Percentiles rank a stretch among this genome's conserved stretches.
These are phyloP conservation scores for Sonneratia alba DNA, from an alignment of 345 rosid species.

Conservation along the genomic window DNA sequence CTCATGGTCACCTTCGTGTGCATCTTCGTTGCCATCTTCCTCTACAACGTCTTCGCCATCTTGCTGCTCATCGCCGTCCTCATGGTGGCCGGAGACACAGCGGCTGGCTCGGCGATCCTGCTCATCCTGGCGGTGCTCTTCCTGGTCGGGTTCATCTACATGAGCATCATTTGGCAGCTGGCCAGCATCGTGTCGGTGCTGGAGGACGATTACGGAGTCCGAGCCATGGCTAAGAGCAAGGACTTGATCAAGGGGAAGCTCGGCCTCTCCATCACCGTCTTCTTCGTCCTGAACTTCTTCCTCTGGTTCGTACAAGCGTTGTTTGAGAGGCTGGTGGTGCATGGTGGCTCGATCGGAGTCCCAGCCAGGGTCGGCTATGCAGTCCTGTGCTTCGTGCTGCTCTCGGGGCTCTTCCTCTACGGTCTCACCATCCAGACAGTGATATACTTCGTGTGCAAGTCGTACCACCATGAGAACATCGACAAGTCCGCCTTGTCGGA, in stretches of 20 bases:
- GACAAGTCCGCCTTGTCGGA: conserved; percentile 39
- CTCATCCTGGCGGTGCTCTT: neutral
- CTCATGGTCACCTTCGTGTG: conserved; percentile 40
- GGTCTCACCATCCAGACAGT: conserved; percentile 38
- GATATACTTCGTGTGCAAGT: conserved; percentile 51
- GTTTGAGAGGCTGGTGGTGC: conserved; percentile 23
- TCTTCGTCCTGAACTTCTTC: conserved; percentile 13
- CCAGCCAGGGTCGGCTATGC: conserved; percentile 19
- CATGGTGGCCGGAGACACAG: neutral
- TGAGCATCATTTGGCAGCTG: conserved; percentile 36
- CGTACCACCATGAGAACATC: conserved; percentile 45
- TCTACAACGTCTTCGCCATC: conserved; percentile 11
- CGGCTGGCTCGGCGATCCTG: neutral
- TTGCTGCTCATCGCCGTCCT: neutral
- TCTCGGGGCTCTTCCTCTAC: conserved; percentile 21
- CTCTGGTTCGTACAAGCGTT: neutral
- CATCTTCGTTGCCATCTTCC: conserved; percentile 15
- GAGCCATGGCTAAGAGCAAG: conserved; percentile 33
- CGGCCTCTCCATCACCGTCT: conserved; percentile 5
- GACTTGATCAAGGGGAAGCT: conserved; percentile 36
- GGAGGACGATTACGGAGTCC: conserved; percentile 32
- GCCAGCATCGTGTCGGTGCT: conserved; percentile 42
- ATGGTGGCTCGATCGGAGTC: conserved; percentile 14
- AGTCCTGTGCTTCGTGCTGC: conserved; percentile 24
- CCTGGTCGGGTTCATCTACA: conserved; percentile 24